Percentiles rank a stretch among this genome's conserved stretches.
Conservation (phyloP, 257 asterid species). For the Orobanche coerulescens region DNA sequence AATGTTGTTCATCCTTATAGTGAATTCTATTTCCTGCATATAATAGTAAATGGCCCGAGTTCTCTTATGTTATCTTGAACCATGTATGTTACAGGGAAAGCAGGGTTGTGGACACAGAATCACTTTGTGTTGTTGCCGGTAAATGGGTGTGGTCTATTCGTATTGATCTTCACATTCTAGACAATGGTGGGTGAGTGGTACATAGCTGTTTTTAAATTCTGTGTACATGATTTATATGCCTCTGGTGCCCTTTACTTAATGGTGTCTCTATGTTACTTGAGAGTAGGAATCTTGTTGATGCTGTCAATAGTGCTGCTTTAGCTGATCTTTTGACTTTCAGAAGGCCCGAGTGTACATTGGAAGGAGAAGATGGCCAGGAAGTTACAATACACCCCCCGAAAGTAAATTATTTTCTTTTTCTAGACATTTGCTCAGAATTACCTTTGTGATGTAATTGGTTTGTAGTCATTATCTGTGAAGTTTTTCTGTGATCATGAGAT, state of each 20-base stretch:
- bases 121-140: conserved; percentile 90
- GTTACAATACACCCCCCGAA: conserved; percentile 77
- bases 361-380: conserved; percentile 81
- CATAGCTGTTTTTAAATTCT: conserved; percentile 4
- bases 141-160: conserved; percentile 96
- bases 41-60: too few species aligned
- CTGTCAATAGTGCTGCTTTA: conserved; percentile 91
- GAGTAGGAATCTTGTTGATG: conserved; percentile 87
- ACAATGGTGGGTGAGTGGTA: conserved; percentile 82
- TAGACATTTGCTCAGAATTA: not conserved
- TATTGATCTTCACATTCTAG: conserved; percentile 79
- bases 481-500: conserved; percentile 1
- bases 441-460: not conserved
- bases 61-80: conserved; percentile 17
- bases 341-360: conserved; percentile 85
- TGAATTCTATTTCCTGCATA: not conserved
- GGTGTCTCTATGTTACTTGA: conserved; percentile 13
- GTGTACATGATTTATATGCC: not conserved
- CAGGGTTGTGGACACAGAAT: conserved; percentile 92
- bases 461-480: not conserved
- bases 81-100: conserved; percentile 62
- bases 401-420: conserved; percentile 37
- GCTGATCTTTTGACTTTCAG: conserved; percentile 88
- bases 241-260: conserved; percentile 13
- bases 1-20: not conserved